Percentiles rank a stretch among this genome's conserved stretches.
Evolutionary conservation across 2,329 filamentous ascomycete species (phyloP).

Genomic region (Cladorrhinum sp.): DNA sequence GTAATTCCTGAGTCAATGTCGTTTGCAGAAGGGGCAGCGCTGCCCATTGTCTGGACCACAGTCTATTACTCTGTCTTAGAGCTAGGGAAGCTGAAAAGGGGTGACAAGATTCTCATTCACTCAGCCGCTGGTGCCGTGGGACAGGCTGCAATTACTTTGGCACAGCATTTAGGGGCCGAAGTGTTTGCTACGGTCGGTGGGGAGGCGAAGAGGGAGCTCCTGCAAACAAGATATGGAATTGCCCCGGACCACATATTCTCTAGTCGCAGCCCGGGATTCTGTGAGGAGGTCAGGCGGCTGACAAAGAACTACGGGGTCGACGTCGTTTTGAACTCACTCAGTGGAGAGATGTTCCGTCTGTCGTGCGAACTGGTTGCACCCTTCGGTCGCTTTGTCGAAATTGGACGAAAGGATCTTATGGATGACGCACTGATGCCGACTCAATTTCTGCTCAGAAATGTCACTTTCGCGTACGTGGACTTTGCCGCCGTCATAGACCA

Average conservation of each 20-base stretch:
- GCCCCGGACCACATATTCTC: slow-evolving; percentile 35
- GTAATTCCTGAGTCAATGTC: neutral
- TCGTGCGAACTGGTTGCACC: slow-evolving; percentile 38
- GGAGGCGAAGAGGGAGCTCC: slow-evolving; percentile 35
- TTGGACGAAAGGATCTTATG: slow-evolving; percentile 5
- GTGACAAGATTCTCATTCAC: slow-evolving; percentile 36
- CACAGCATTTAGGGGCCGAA: slow-evolving; percentile 32
- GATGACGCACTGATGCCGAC: neutral
- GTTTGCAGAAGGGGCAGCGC: neutral
- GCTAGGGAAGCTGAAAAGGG: slow-evolving; percentile 30
- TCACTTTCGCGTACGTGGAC: slow-evolving; percentile 1
- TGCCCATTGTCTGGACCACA: neutral
- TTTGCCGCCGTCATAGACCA: neutral
- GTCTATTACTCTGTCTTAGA: slow-evolving; percentile 26
- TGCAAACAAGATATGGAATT: slow-evolving; percentile 32
- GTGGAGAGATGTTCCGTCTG: slow-evolving; percentile 26
- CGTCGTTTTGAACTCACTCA: slow-evolving; percentile 41
- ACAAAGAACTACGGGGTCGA: slow-evolving; percentile 37
- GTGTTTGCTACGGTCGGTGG: slow-evolving; percentile 39
- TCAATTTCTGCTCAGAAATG: neutral
- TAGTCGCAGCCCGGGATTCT: slow-evolving; percentile 35
- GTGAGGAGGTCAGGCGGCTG: slow-evolving; percentile 27
- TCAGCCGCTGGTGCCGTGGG: slow-evolving; percentile 35
- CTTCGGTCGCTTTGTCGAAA: slow-evolving; percentile 3
- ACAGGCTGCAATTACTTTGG: slow-evolving; percentile 32